These are phyloP conservation scores for Wickerhamiella galacta DNA, from an alignment of 805 yeast genomes.

Conservation along the genomic window DNA sequence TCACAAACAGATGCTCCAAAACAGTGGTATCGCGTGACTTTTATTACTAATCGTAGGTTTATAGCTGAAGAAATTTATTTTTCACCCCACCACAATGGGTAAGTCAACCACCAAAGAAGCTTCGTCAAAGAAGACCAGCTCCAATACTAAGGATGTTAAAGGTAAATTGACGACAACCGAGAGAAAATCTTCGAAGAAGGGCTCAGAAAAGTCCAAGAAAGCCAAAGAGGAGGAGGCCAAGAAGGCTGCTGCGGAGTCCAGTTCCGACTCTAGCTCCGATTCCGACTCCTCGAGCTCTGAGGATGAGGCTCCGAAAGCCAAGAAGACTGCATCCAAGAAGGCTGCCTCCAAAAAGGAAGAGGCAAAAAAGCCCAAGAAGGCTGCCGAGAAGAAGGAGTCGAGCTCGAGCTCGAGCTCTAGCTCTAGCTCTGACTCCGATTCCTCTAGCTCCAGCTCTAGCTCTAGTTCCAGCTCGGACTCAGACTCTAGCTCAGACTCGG, in stretches of 20 bases:
- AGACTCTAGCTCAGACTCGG: constrained; percentile 1
- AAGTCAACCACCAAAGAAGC: too few species aligned
- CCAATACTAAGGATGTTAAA: background rate
- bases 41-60: background rate
- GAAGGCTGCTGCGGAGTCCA: background rate
- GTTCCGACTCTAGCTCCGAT: background rate
- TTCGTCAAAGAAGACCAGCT: too few species aligned
- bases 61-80: background rate
- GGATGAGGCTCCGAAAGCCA: too few species aligned
- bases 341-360: too few species aligned
- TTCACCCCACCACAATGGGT: background rate
- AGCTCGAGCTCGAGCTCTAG: background rate
- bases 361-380: constrained; percentile 1
- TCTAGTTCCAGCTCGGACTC: background rate
- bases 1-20: too few species aligned
- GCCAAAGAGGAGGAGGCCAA: background rate
- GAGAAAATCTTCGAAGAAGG: background rate
- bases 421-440: too few species aligned
- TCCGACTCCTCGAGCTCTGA: constrained; percentile 1
- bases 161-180: background rate
- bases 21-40: too few species aligned
- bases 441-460: background rate
- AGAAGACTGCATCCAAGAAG: too few species aligned
- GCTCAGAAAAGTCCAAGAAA: background rate
- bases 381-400: constrained; percentile 2